phyloP scores from a whole-genome alignment of 2,329 filamentous ascomycete species.

The Lasiodiplodia hormozganensis region DNA sequence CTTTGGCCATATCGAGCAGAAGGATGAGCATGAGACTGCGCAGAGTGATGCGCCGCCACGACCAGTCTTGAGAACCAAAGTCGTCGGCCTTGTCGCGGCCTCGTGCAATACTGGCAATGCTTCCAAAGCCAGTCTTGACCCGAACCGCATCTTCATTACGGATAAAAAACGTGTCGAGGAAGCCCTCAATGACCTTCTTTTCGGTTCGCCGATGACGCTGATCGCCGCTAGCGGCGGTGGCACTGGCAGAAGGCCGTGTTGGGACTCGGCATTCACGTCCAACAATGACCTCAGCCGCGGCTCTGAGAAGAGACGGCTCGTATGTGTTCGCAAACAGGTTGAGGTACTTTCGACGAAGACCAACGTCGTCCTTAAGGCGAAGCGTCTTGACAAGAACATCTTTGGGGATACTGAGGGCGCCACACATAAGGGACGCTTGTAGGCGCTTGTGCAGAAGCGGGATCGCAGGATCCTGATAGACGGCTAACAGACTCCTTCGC shows the following conservation, averaged over 20 bases:
- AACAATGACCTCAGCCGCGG: conserved; percentile 64
- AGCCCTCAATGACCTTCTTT: conserved; percentile 56
- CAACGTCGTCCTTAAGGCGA: conserved; percentile 63
- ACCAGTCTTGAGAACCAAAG: conserved; percentile 53
- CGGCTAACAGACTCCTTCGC: conserved; percentile 56
- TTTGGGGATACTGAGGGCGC: conserved; percentile 63
- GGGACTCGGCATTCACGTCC: conserved; percentile 58
- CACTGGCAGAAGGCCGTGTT: conserved; percentile 45
- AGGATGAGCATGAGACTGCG: conserved; percentile 66
- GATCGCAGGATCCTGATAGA: conserved; percentile 62
- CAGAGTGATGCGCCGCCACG: conserved; percentile 63
- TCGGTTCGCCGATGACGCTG: conserved; percentile 45
- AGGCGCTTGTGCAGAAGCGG: conserved; percentile 62
- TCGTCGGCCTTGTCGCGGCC: conserved; percentile 44
- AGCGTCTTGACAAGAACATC: conserved; percentile 54
- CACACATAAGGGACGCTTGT: conserved; percentile 65
- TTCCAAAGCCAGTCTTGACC: conserved; percentile 45
- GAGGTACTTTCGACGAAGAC: conserved; percentile 63
- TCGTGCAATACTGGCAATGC: conserved; percentile 48
- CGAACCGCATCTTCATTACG: conserved; percentile 62
- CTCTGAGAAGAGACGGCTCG: conserved; percentile 56
- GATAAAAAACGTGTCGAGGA: conserved; percentile 65
- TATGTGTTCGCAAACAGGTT: conserved; percentile 66
- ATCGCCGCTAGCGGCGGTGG: conserved; percentile 44
- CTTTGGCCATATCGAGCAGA: conserved; percentile 64